Base-by-base conservation (phyloP, 192 early-diverging fungal species). In the Linnemannia zychae region DNA sequence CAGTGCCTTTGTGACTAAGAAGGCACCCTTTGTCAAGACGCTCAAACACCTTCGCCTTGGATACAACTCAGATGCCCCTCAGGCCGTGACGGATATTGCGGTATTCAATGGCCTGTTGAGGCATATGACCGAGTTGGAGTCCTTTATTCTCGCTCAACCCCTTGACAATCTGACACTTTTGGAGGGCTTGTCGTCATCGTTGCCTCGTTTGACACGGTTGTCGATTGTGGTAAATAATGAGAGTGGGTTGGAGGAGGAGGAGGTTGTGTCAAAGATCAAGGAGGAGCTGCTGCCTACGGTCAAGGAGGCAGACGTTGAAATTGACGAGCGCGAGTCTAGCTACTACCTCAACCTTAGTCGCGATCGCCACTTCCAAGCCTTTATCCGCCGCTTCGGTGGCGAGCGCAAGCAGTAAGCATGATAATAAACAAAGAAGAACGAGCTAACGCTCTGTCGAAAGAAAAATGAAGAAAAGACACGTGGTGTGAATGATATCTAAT, bases 321-420 rank as follows among this genome's bases (percentile, higher is more conserved):
- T 82, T 2, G 75, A 76, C 9, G 81, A 82, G 11, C 60, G 81
- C 34, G 75, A 66, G 48, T 82, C 81, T 20, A 73, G 57, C 46
- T 82, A 73, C 38, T 82, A 77, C 36, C 38, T 77, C 38, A 82
- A 82, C 38, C 33, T 68, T 47, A 77, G 75, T 17, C 48, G 81
- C 3, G 75, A 82, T 28, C 53, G 81, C 48, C 71, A 82, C 20
- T 82, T 82, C 63, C 75, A 82, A 12, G 80, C 80, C 18, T 82
- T 76, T 37, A 17, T 82, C 11, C 67, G 75, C 49, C 70, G 75
- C 24, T 82, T 82, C 47, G 74, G 74, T 28, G 81, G 81, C 18
- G 81, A 82, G 12, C 68, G 75, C 44, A 76, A 77, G 67, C 24
- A 75, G 17, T 31, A 75, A 28, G 13, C 31, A 69, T 50, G 20